A percentile compares a stretch with the other conserved stretches of the same genome.
phyloP scores from a whole-genome alignment of 2,329 filamentous ascomycete species.

The Verticillium zaregamsianum region DNA sequence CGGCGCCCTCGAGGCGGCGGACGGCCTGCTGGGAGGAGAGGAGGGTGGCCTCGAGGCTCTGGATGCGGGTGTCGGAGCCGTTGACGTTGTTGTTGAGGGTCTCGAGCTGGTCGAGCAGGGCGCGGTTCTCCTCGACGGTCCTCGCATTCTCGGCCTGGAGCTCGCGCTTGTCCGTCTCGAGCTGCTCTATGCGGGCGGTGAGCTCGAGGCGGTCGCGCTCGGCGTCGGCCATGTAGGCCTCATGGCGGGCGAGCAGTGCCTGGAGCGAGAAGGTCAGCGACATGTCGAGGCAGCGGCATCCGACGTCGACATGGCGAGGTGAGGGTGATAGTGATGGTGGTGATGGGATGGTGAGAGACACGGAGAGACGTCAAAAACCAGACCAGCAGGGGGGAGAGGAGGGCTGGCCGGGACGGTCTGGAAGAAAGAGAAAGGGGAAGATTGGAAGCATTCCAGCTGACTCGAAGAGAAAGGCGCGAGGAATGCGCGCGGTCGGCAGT shows the following conservation, averaged over 20 bases:
- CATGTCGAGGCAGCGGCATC: conserved; percentile 22
- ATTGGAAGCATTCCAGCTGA: conserved; percentile 1
- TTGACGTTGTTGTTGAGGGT: conserved; percentile 72
- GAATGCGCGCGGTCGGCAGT: neutral
- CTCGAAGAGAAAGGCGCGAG: neutral
- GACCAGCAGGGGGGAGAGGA: neutral
- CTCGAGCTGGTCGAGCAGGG: conserved; percentile 79
- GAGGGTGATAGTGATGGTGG: no score
- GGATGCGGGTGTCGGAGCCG: conserved; percentile 77
- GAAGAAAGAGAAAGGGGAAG: neutral
- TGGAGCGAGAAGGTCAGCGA: conserved; percentile 72
- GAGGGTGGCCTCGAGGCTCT: conserved; percentile 70
- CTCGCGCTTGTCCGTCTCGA: conserved; percentile 70
- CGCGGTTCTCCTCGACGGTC: conserved; percentile 78
- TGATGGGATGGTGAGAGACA: neutral
- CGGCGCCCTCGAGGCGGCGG: conserved; percentile 68
- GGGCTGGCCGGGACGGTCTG: neutral
- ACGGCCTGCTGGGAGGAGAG: conserved; percentile 74
- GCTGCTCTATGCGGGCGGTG: conserved; percentile 64
- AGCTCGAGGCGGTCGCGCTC: conserved; percentile 78
- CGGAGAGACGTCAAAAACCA: neutral
- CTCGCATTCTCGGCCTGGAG: conserved; percentile 74
- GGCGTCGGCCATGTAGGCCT: conserved; percentile 89
- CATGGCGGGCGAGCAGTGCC: conserved; percentile 88
- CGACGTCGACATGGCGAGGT: neutral